Evolutionary conservation across 2,329 filamentous ascomycete genomes (phyloP).

Genomic region (Pestalotiopsis fici): DNA sequence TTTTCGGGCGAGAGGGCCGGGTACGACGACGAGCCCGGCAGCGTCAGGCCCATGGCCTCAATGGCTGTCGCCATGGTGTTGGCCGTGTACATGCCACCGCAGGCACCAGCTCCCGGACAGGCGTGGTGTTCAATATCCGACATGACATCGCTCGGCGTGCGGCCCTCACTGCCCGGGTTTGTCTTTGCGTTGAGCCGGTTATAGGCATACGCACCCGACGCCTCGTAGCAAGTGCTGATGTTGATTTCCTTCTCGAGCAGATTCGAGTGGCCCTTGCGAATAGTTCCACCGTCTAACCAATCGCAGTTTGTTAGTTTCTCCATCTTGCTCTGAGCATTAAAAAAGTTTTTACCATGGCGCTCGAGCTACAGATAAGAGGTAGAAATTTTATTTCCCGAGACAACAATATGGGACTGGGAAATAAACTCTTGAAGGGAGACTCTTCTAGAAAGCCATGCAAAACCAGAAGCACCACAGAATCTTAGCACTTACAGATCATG

Average conservation of each 20-base stretch:
- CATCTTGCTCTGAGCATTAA: too few species aligned
- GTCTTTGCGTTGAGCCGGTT: constrained; percentile 70
- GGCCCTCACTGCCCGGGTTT: constrained; percentile 59
- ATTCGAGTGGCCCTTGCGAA: constrained; percentile 76
- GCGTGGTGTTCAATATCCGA: constrained; percentile 78
- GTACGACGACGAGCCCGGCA: constrained; percentile 83
- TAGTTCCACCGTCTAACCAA: constrained; percentile 89
- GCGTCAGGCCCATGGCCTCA: constrained; percentile 78
- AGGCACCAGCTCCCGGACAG: constrained; percentile 73
- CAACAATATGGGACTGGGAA: too few species aligned
- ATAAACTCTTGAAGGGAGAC: too few species aligned
- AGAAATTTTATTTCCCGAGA: too few species aligned
- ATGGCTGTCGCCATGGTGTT: constrained; percentile 90
- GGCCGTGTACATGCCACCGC: constrained; percentile 83
- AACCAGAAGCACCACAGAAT: too few species aligned
- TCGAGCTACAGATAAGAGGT: too few species aligned
- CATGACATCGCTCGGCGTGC: constrained; percentile 74
- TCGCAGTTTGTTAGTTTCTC: too few species aligned
- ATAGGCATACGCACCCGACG: constrained; percentile 80
- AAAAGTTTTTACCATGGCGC: too few species aligned
- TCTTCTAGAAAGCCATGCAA: too few species aligned
- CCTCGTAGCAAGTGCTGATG: constrained; percentile 85
- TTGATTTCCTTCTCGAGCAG: constrained; percentile 79
- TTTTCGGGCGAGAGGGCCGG: constrained; percentile 82
- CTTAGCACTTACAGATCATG: too few species aligned